Evolutionary conservation across 345 rosid genomes (phyloP), one percentile per base, ranked within the genome.

Genomic region (Ceriops decandra): DNA sequence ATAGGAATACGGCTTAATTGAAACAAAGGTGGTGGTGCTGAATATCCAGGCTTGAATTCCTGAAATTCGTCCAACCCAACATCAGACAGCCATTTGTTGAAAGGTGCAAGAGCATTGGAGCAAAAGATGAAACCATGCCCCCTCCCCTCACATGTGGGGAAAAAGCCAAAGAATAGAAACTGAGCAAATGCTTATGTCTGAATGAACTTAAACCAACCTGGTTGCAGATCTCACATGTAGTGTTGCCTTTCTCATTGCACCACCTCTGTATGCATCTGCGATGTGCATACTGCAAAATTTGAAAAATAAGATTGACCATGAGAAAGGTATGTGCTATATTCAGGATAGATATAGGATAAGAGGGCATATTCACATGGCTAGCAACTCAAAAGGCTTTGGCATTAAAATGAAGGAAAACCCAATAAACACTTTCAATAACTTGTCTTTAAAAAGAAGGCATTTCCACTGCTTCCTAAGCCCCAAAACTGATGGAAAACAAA

Each of bases 1-100:
- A 88, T 68, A 57, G 98, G 98, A 77, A 90, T 79, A 32, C 81
- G 85, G 53, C 90, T 87, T 49, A 90, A 67, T 57, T 85, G 97
- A 74, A 88, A 82, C 78, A 86, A 68, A 1, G 96, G 95, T 11
- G 97, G 81, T 1, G 97, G 97, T 4, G 96, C 90, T 10, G 96
- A 90, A 71, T 93, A 93, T 30, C 85, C 97, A 42, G 97, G 97
- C 83, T 78, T 84, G 72, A 85, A 93, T 68, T 76, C 89, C 97
- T 92, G 89, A 75, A 79, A 79, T 42, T 57, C 51, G 60, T 62
- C 36, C 49, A 66, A 62, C 53, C 57, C 19, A 57, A 24, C 33
- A 54, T 73, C 71, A 61, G 53, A 15, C 68, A 63, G 26, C 52
- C 4, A 24, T 56, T 8, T 22, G 47, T 38, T 0, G 1, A 60